These are phyloP conservation scores for Excoecaria cochinchinensis DNA, from an alignment of 345 rosid genomes.

Conservation along the genomic window DNA sequence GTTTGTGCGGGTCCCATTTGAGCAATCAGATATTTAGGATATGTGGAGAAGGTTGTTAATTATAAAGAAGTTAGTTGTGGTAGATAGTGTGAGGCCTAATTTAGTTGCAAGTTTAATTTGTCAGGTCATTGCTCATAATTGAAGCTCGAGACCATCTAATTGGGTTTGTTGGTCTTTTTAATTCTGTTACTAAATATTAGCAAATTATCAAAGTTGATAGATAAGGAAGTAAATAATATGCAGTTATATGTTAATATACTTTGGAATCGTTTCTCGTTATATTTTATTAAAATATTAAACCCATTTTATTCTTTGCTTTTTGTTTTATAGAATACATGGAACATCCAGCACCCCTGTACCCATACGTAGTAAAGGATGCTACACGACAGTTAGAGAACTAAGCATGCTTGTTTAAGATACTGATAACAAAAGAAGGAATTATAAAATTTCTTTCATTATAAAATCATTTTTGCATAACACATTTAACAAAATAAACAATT, in stretches of 20 bases:
- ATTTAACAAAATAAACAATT: too few relatives aligned
- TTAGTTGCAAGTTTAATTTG: slow-evolving; percentile 3
- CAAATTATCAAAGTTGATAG: not conserved
- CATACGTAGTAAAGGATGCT: too few relatives aligned
- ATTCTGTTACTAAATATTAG: not conserved
- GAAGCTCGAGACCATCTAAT: slow-evolving; percentile 5
- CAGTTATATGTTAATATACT: not conserved
- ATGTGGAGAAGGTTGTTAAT: not conserved
- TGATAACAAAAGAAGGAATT: too few relatives aligned
- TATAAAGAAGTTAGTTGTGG: not conserved
- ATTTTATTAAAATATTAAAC: too few relatives aligned
- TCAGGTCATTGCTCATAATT: not conserved
- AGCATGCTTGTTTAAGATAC: too few relatives aligned
- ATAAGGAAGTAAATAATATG: not conserved
- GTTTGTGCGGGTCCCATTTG: slow-evolving; percentile 34
- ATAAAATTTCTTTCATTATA: too few relatives aligned
- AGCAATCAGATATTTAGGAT: slow-evolving; percentile 18
- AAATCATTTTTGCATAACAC: too few relatives aligned
- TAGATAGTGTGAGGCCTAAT: not conserved
- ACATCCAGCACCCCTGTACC: too few relatives aligned
- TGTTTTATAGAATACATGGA: too few relatives aligned
- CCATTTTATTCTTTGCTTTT: too few relatives aligned
- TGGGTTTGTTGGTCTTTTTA: not conserved
- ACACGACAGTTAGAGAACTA: too few relatives aligned
- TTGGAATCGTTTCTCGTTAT: too few relatives aligned